These are phyloP conservation scores for Gnetum montanum DNA, from an alignment of 75 land plant species.

Conservation along the genomic window DNA sequence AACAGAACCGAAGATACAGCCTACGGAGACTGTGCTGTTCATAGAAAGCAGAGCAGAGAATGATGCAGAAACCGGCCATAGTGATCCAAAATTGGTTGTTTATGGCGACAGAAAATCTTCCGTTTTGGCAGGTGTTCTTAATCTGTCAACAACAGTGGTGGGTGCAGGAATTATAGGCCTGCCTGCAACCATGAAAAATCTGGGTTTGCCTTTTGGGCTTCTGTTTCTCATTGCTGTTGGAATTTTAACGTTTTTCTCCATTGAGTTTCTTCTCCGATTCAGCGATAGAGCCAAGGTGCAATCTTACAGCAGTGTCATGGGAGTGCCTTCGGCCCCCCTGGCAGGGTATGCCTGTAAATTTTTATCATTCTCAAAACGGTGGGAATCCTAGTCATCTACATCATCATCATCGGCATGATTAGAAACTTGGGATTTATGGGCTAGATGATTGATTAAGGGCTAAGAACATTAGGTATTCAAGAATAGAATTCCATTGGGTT, in stretches of 20 bases:
- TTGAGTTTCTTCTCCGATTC: conserved; percentile 24
- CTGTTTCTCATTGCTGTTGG: conserved; percentile 13
- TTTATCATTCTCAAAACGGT: conserved; percentile 33
- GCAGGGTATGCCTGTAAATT: conserved; percentile 21
- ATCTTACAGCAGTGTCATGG: conserved; percentile 33
- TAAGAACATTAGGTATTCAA: too few species aligned
- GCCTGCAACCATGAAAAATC: conserved; percentile 35
- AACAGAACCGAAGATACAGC: too few species aligned
- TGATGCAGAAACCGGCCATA: too few species aligned
- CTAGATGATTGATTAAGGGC: too few species aligned
- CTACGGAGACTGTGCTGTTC: too few species aligned
- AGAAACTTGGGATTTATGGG: too few species aligned
- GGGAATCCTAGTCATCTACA: conserved; percentile 36
- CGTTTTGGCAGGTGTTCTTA: conserved; percentile 22
- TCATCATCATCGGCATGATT: conserved; percentile 36
- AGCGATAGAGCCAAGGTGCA: conserved; percentile 14
- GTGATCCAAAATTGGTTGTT: too few species aligned
- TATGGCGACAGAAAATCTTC: too few species aligned
- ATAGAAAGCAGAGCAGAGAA: too few species aligned
- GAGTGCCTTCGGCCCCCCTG: conserved; percentile 25
- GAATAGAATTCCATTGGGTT: too few species aligned
- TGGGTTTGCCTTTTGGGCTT: conserved; percentile 18
- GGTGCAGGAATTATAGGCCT: conserved; percentile 44
- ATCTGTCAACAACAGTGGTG: conserved; percentile 30
- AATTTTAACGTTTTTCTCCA: conserved; percentile 22